Conservation (phyloP, 768 basidiomycete species). For the Pleurotus tuoliensis region DNA sequence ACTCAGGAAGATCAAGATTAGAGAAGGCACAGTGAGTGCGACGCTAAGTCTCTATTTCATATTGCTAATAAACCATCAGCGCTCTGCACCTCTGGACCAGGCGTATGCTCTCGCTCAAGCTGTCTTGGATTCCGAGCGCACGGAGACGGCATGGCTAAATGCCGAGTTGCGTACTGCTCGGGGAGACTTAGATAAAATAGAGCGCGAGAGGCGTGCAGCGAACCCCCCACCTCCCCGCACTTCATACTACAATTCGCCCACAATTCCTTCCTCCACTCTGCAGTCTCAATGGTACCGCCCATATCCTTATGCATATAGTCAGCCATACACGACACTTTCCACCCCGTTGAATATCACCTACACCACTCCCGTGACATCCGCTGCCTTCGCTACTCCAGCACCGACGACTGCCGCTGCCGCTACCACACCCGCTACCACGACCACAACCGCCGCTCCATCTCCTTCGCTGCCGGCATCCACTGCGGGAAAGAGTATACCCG, state of each 20-base stretch:
- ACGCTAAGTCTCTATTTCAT: background rate
- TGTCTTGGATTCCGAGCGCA: constrained; percentile 62
- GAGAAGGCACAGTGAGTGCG: constrained; percentile 51
- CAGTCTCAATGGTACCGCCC: constrained; percentile 59
- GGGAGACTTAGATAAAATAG: constrained; percentile 61
- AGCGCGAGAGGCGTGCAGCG: constrained; percentile 60
- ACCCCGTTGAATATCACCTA: constrained; percentile 22
- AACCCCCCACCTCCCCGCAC: constrained; percentile 39
- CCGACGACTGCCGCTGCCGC: constrained; percentile 20
- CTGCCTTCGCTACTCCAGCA: constrained; percentile 22
- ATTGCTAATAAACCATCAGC: constrained; percentile 33
- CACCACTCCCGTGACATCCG: constrained; percentile 21
- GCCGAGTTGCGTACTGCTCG: constrained; percentile 61
- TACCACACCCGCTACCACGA: constrained; percentile 13
- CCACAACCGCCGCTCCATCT: constrained; percentile 21
- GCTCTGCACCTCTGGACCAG: constrained; percentile 57
- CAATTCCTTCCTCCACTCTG: constrained; percentile 25
- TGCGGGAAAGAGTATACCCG: constrained; percentile 49
- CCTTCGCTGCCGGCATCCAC: constrained; percentile 23
- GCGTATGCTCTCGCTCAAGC: constrained; percentile 60
- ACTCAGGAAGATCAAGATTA: constrained; percentile 51
- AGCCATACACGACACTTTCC: constrained; percentile 41
- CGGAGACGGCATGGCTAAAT: constrained; percentile 52
- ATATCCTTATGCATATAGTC: constrained; percentile 64
- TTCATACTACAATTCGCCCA: constrained; percentile 31